Evolutionary conservation across 306 rosid genomes (phyloP).

Genomic region (Inga laurina): DNA sequence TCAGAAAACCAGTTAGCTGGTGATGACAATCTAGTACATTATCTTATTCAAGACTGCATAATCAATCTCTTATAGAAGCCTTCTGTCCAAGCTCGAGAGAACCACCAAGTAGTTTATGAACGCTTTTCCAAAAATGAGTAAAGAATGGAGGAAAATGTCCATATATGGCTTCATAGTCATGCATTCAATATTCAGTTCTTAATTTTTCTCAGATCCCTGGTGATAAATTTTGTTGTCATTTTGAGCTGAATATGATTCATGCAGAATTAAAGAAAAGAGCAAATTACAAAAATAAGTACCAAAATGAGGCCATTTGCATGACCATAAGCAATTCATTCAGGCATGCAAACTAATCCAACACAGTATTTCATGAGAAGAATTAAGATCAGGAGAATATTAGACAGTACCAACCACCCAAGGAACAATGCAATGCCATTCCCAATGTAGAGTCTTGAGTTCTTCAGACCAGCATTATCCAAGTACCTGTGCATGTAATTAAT

Average conservation of each 20-base stretch:
- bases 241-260: conserved; percentile 4
- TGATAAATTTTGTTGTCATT: conserved; percentile 5
- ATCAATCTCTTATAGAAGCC: conserved; percentile 3
- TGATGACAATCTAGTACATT: not conserved
- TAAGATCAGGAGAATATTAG: conserved; percentile 35
- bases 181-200: conserved; percentile 9
- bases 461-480: conserved; percentile 74
- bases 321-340: conserved; percentile 24
- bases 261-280: not conserved
- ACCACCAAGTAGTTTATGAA: conserved; percentile 3
- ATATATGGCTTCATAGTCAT: not conserved
- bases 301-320: conserved; percentile 22
- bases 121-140: not conserved
- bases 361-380: conserved; percentile 7
- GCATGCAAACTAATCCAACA: conserved; percentile 13
- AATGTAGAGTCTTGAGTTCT: conserved; percentile 63
- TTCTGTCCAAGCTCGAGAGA: conserved; percentile 5
- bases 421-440: conserved; percentile 81
- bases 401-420: conserved; percentile 95
- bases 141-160: not conserved
- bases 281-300: conserved; percentile 1
- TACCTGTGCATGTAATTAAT: conserved; percentile 56
- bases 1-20: not conserved
- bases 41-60: conserved; percentile 8
- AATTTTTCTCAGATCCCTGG: conserved; percentile 7